Evolutionary conservation across 1,284 basidiomycete species (phyloP), one percentile per base, ranked within the genome.

Genomic region (Fomitopsis schrenkii): DNA sequence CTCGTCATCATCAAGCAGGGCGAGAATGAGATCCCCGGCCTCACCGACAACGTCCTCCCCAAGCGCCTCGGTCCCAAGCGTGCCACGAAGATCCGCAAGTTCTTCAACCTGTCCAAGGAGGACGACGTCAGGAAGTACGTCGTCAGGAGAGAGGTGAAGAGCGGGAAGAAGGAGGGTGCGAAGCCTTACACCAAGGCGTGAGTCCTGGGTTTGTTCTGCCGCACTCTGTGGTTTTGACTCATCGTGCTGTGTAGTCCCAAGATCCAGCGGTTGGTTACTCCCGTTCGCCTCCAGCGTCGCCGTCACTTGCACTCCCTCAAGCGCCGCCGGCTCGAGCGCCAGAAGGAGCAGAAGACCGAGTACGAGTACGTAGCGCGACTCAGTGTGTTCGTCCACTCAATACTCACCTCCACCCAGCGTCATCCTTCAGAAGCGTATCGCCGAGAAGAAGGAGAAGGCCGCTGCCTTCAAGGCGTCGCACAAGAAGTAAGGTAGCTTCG

Each of bases 91-190:
- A 98, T 98, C 81, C 86, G 96, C 77, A 87, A 82, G 76, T 98
- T 98, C 88, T 99, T 98, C 88, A 98, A 97, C 86, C 83, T 98
- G 76, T 84, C 86, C 80, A 98, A 98, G 88, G 93, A 97, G 75
- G 97, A 98, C 75, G 97, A 98, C 80, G 96, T 98, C 64, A 89
- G 94, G 80, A 95, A 97, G 81, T 98, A 97, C 77, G 94, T 98
- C 70, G 88, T 98, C 71, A 84, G 95, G 72, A 83, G 95, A 70
- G 95, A 97, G 82, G 94, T 98, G 60, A 88, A 80, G 80, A 89
- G 91, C 77, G 71, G 80, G 74, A 98, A 97, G 89, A 95, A 97
- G 83, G 89, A 89, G 75, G 83, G 85, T 70, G 94, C 93, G 68
- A 98, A 98, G 85, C 92, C 95, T 64, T 97, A 97, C 83, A 95